phyloP scores from a whole-genome alignment of 306 rosid species.

The Trichosanthes truncata region DNA sequence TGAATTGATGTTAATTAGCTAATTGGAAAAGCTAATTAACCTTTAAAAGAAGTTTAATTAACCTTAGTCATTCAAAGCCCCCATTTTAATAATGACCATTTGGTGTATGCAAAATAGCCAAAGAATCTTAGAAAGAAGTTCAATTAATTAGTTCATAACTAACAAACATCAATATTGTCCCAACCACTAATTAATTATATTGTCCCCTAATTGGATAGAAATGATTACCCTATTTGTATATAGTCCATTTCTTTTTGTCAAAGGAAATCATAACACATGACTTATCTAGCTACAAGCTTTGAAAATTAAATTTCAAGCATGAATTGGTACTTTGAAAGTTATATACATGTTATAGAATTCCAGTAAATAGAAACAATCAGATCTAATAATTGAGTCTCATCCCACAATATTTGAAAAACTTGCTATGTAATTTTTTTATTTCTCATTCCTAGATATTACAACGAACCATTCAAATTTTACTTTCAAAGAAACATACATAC shows the following conservation, averaged over 20 bases:
- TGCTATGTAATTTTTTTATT: too few species aligned
- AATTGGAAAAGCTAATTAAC: not conserved
- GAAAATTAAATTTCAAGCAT: not conserved
- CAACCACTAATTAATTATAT: constrained; percentile 10
- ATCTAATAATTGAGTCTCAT: not conserved
- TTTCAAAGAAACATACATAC: not conserved
- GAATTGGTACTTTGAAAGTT: not conserved
- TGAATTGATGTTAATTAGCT: not conserved
- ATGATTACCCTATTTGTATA: not conserved
- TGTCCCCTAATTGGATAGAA: not conserved
- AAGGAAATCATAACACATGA: not conserved
- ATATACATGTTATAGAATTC: not conserved
- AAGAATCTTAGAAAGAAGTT: not conserved
- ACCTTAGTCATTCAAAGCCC: not conserved
- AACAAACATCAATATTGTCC: not conserved
- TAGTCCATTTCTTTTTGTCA: not conserved
- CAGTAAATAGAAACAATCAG: not conserved
- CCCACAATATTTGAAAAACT: too few species aligned
- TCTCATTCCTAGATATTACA: too few species aligned
- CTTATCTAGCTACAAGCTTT: not conserved
- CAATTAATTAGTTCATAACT: not conserved
- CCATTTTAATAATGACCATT: not conserved
- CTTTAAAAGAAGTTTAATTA: not conserved
- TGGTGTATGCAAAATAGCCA: not conserved
- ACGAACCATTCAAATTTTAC: too few species aligned